Evolutionary conservation across 768 basidiomycete genomes (phyloP), one percentile per base, ranked within the genome.

Genomic region (Cyclocybe cylindracea): DNA sequence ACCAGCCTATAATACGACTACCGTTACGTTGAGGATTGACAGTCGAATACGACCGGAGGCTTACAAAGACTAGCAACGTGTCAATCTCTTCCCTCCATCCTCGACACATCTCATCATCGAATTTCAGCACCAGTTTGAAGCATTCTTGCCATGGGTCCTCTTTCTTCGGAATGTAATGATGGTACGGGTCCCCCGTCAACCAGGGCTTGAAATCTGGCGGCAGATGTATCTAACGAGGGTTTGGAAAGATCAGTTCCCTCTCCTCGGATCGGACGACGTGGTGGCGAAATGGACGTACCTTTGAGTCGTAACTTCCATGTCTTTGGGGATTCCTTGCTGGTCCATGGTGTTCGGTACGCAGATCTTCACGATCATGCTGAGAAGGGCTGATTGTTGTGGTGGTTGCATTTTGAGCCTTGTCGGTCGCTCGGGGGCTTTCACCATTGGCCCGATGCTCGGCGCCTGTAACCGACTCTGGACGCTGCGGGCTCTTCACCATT

Each of bases 21-120:
- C 41, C 8, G n/a, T 31, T 9, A 37, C 7, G 41, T 38, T 10
- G 18, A 7, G 33, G 48, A 8, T 5, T 34, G 13, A 5, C 36
- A 18, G 10, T 3, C n/a, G n/a, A 39, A 24, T 38, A 14, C 43
- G 19, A 14, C 24, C 35, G 24, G n/a, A 32, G 18, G 55, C 62
- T 38, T 53, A 66, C 64, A 14, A 64, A 61, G 14, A 66, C 53
- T 18, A 57, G 49, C 35, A 61, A 47, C 14, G 49, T 57, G 44
- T 56, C 60, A 24, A 64, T 57, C 35, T 64, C 62, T 39, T 61
- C 56, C 44, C 55, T 57, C 61, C 61, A 62, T 31, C 56, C 55
- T 10, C 56, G 45, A 34, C 56, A 57, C 50, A 51, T 57, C 16
- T 50, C 52, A 10, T 51, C 46, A 35, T 57, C 60, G 34, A 56